Conservation (phyloP, 345 rosid genomes). For the Eucalyptus coolabah region DNA sequence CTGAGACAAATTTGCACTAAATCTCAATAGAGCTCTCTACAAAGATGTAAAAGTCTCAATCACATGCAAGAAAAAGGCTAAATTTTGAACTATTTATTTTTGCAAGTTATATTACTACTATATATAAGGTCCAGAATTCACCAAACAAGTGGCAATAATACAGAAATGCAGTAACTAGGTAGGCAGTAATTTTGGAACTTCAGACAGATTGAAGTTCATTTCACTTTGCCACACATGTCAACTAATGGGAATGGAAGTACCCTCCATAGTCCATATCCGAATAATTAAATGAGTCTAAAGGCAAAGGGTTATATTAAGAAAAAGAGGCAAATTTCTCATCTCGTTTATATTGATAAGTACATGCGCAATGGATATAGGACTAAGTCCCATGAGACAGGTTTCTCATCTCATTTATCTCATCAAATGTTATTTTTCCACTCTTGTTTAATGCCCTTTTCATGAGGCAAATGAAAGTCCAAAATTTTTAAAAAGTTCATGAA, state of each 20-base stretch:
- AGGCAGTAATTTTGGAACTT: not conserved
- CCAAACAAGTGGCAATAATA: not conserved
- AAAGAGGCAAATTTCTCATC: not conserved
- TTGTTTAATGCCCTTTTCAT: not conserved
- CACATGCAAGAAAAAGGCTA: not conserved
- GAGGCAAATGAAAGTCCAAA: not conserved
- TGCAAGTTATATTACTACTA: not conserved
- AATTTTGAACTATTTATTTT: not conserved
- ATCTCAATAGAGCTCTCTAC: not conserved
- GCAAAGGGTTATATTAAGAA: not conserved
- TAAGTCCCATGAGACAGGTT: not conserved
- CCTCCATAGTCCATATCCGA: not conserved
- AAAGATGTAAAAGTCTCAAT: not conserved
- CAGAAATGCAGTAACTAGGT: not conserved
- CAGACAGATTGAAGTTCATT: not conserved
- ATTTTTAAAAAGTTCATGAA: not conserved
- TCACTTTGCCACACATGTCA: not conserved
- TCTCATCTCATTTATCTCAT: not conserved
- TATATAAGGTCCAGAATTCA: not conserved
- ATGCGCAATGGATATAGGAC: not conserved
- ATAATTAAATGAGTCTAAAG: not conserved
- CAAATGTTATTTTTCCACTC: not conserved
- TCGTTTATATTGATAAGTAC: not conserved
- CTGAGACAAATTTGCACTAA: not conserved
- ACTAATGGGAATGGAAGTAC: not conserved